Base-by-base conservation (phyloP, 495 filamentous ascomycete genomes). In the Jackrogersella multiformis region DNA sequence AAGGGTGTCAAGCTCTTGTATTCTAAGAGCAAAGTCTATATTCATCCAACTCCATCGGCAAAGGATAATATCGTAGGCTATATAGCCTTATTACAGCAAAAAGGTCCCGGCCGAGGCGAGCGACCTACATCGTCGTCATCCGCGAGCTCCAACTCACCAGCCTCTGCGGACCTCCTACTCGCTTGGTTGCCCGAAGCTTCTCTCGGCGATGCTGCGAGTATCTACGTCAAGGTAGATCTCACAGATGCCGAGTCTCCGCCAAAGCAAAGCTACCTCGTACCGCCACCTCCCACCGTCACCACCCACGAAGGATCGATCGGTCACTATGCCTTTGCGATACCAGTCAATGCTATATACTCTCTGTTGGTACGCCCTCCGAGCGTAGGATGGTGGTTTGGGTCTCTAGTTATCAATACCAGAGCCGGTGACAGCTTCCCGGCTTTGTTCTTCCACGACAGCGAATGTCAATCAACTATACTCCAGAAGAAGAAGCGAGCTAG, bases 21-120 rank as follows among this genome's bases (percentile, higher is more conserved):
- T 71, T 93, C 93, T 21, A 99, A 99, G 79, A 97, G 93, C 88
- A 99, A 99, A 82, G 94, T 99, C 74, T 99, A 98, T 73, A 88
- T 99, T n/a, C 95, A 99, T 77, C 95, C 96, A 0, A 94, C 92
- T 0, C 89, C 96, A 0, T 95, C 93, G 1, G 83, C 94, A 5
- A 95, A 92, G 81, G 96, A 99, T 78, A 99, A 99, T 64, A 94
- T 99, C 64, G 81, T 92, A n/a, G 95, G 95, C 18, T 99, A 96
- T 70, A 90, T 99, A 63, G 95, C 95, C 24, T 85, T 99, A 2
- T 82, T 99, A 24, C 93, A 98, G 76, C 96, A 98, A 73, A 97
- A 97, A 72, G 84, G 85, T 0, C 71, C 82, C 15, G n/a, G n/a
- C n/a, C 66, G 66, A 23, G 64, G 74, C 62, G 64, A 74, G 45